Evolutionary conservation across 2,329 filamentous ascomycete genomes (phyloP), one percentile per base, ranked within the genome.

Genomic region (Fusarium nodosum): DNA sequence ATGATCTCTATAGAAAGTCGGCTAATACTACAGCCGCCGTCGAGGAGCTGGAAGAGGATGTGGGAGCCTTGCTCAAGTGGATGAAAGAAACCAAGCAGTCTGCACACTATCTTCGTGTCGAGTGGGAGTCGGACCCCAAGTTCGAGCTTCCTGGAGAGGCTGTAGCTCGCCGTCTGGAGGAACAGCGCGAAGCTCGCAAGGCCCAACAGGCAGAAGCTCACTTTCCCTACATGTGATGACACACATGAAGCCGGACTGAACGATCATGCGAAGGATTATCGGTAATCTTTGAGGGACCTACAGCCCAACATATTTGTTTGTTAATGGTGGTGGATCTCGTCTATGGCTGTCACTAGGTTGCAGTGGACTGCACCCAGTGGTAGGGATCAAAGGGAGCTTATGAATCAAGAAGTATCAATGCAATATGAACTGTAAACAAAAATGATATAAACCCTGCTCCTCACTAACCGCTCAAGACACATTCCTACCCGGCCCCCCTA

Each of bases 91-190:
- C 28, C 10, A 11, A 11, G 28, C 28, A 30, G 10, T 30, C 28
- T 30, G 10, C 9, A 30, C 9, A 30, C 28, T 9, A 30, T 11
- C 3, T 30, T 30, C 9, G 28, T 30, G 28, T 30, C 28, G 10
- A 11, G 28, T 30, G 28, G 28, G 9, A 30, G 28, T 30, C 3
- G 28, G 3, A 10, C 10, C 77, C 88, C 3, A 84, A 82, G 0
- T 91, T 90, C 74, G 87, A 90, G 76, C 82, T 91, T 15, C 87
- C 88, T 1, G 88, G 88, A 12, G 88, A 91, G 45, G 87, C 86
- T 38, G 82, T 90, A 12, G 85, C 87, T 41, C 83, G 85, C 16
- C 83, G 84, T 15, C 75, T 89, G 60, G 88, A 84, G 74, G 86
- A 89, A 74, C 83, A 88, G 72, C 84, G 85, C 16, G 87, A 89